A percentile compares a stretch with the other conserved stretches of the same genome.
These are phyloP conservation scores for Insectozyma bohioensis DNA, from an alignment of 1,139 yeast species.

Conservation along the genomic window DNA sequence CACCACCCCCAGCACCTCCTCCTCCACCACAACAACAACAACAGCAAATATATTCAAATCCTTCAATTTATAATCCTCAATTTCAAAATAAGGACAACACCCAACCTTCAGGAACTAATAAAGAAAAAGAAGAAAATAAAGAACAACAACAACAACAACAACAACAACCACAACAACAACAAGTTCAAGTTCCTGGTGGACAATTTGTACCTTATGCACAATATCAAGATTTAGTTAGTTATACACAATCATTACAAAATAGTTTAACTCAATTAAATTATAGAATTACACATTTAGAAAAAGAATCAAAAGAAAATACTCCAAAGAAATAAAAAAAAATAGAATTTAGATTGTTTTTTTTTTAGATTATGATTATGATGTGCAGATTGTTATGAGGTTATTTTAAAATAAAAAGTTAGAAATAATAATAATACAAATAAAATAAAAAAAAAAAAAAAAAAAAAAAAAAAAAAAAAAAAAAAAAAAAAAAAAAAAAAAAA, in stretches of 20 bases:
- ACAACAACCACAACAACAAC: background rate
- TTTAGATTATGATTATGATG: too few species aligned
- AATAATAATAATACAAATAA: too few species aligned
- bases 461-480: too few species aligned
- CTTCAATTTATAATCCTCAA: too few species aligned
- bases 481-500: too few species aligned
- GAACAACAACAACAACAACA: slow-evolving; percentile 1
- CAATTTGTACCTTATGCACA: slow-evolving; percentile 25
- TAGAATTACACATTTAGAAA: slow-evolving; percentile 14
- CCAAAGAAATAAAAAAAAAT: slow-evolving; percentile 1
- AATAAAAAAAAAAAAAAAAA: too few species aligned
- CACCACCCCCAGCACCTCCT: background rate
- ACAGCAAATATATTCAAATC: too few species aligned
- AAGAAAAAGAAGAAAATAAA: background rate
- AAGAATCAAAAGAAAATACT: slow-evolving; percentile 4
- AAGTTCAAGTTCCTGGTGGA: slow-evolving; percentile 6
- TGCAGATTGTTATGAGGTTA: too few species aligned
- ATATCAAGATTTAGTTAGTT: slow-evolving; percentile 36
- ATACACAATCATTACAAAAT: slow-evolving; percentile 34
- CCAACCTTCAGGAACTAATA: slow-evolving; percentile 1
- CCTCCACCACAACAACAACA: slow-evolving; percentile 1
- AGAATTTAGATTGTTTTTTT: too few species aligned
- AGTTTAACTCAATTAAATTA: slow-evolving; percentile 26
- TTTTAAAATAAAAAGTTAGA: too few species aligned
- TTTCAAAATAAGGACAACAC: slow-evolving; percentile 1